Base-by-base conservation (phyloP, 2,329 filamentous ascomycete species). In the Zopfia rhizophila region DNA sequence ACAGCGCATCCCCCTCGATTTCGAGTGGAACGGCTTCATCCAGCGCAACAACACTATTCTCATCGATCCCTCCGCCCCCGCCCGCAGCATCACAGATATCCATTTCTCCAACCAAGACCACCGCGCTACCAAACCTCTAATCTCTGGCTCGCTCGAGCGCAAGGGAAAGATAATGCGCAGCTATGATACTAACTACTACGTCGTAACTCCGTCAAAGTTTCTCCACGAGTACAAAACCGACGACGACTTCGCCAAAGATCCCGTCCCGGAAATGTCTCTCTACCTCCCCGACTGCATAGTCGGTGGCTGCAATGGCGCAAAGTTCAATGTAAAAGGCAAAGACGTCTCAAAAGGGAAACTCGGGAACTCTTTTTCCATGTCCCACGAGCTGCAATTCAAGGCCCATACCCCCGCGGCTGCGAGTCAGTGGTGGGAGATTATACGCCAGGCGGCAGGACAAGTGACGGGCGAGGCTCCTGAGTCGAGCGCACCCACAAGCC, bases 221-320 rank as follows among this genome's bases (percentile, higher is more conserved):
- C 76, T 99, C 47, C 94, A 99, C 76, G 92, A 97, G 73, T 99
- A 96, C 81, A 96, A 96, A 75, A 91, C 95, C 65, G 88, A 90
- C 67, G 93, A 97, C 64, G 82, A 86, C 61, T 81, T 84, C 65
- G 76, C 75, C 45, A 79, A 84, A 61, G 90, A 96, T 51, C 90
- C 91, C 7, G 80, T 82, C 45, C 93, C 94, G 0, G 93, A 99
- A 69, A 78, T 94, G 28, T 94, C 89, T 11, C 84, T 99, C 57
- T 97, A 93, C 72, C 85, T 99, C 1, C 92, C 94, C 8, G 94
- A 99, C 61, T 95, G 93, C 60, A 74, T 87, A 32, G 83, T 97
- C 45, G 90, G 91, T 46, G 81, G 77, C 16, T 72, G 84, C 21
- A 85, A 80, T 56, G 91, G 89, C 41, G 83, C 87, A 49, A 97